phyloP scores from a whole-genome alignment of 1,284 basidiomycete genomes.

The Marasmius fiardii region DNA sequence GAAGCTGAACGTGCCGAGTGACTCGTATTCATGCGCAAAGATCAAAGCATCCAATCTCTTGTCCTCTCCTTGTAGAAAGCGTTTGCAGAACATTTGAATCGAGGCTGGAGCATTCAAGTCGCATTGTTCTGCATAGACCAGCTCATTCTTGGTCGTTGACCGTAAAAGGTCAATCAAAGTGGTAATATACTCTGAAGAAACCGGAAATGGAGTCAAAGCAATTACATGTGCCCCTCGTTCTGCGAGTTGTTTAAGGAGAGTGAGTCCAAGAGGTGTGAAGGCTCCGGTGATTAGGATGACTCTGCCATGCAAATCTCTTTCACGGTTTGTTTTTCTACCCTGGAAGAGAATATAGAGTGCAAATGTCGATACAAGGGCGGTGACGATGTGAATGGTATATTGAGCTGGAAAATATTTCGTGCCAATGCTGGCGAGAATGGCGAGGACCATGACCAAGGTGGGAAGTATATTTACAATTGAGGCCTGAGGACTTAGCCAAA shows the following conservation, averaged over 20 bases:
- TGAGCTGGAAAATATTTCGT: constrained; percentile 33
- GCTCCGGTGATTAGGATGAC: constrained; percentile 71
- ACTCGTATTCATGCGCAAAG: constrained; percentile 70
- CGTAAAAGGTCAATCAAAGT: constrained; percentile 63
- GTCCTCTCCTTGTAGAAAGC: constrained; percentile 61
- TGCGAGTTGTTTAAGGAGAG: constrained; percentile 60
- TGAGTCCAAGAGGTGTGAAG: constrained; percentile 69
- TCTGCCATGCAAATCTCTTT: constrained; percentile 69
- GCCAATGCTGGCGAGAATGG: constrained; percentile 8
- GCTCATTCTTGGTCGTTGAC: constrained; percentile 63
- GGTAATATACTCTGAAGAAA: constrained; percentile 51
- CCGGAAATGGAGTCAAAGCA: constrained; percentile 57
- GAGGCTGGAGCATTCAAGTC: constrained; percentile 61
- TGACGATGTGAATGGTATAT: constrained; percentile 42
- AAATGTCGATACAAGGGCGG: constrained; percentile 40
- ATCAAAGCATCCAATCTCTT: constrained; percentile 68
- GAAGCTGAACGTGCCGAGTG: constrained; percentile 48
- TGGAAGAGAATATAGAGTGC: constrained; percentile 58
- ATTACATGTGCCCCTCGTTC: constrained; percentile 73
- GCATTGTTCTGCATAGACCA: constrained; percentile 74
- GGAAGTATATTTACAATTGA: not conserved
- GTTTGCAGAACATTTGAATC: constrained; percentile 62
- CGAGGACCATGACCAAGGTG: not conserved
- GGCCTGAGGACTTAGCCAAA: not conserved
- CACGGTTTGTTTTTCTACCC: constrained; percentile 64